phyloP scores from a whole-genome alignment of 2,329 filamentous ascomycete genomes.

The Magnaporthiopsis rhizophila region DNA sequence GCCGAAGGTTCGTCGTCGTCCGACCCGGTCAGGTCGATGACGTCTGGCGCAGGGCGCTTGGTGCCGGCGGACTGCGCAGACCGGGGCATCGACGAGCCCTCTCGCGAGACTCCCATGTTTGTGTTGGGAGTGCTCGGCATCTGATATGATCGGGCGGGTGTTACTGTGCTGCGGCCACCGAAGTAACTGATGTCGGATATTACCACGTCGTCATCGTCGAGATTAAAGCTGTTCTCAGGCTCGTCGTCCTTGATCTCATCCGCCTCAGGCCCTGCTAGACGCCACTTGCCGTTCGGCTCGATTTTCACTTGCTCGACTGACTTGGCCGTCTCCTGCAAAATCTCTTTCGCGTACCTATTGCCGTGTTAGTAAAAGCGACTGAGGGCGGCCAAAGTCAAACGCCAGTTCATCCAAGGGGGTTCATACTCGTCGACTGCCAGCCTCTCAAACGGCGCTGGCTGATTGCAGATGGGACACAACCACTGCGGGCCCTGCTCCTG shows the following conservation, averaged over 20 bases:
- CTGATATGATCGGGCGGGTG: constrained; percentile 22
- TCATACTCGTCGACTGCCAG: constrained; percentile 80
- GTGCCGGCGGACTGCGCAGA: constrained; percentile 22
- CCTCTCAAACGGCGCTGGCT: constrained; percentile 68
- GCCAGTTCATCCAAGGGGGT: not conserved
- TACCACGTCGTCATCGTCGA: constrained; percentile 41
- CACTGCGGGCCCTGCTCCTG: constrained; percentile 96
- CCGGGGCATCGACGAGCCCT: constrained; percentile 28
- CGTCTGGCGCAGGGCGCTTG: constrained; percentile 42
- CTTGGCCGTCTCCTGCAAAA: constrained; percentile 63
- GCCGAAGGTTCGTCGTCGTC: constrained; percentile 43
- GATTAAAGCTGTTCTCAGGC: constrained; percentile 15
- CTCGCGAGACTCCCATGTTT: constrained; percentile 23
- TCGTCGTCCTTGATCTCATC: constrained; percentile 20
- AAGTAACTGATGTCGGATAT: constrained; percentile 35
- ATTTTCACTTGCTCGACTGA: constrained; percentile 80
- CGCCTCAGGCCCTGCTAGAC: constrained; percentile 26
- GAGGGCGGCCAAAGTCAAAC: not conserved
- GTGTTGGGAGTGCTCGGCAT: constrained; percentile 19
- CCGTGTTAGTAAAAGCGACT: constrained; percentile 12
- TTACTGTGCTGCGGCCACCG: constrained; percentile 26
- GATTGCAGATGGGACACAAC: constrained; percentile 92
- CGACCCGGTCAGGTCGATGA: constrained; percentile 53
- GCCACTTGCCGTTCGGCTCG: constrained; percentile 79
- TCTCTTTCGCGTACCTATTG: constrained; percentile 74